Conservation (phyloP, 2,329 filamentous ascomycete genomes). For the Fusarium humuli region DNA sequence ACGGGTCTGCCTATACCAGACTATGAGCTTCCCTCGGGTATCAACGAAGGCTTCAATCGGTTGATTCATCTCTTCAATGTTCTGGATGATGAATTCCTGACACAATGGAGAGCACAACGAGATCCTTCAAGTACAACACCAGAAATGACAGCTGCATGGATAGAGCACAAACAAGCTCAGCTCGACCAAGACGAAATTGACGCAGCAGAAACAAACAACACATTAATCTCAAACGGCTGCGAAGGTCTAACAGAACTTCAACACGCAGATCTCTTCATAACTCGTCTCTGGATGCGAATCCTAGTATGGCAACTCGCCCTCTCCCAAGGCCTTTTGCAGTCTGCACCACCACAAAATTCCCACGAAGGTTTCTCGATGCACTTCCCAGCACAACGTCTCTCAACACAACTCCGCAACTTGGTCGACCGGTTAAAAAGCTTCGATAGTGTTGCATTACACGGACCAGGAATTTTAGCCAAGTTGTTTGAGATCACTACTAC, state of each 20-base stretch:
- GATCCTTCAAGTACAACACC: constrained; percentile 26
- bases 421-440: constrained; percentile 51
- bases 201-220: constrained; percentile 45
- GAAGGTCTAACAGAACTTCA: constrained; percentile 53
- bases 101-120: constrained; percentile 52
- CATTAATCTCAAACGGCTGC: constrained; percentile 40
- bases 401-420: constrained; percentile 53
- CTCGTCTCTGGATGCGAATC: constrained; percentile 56
- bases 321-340: constrained; percentile 53
- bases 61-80: constrained; percentile 53
- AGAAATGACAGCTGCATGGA: constrained; percentile 53
- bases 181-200: constrained; percentile 54
- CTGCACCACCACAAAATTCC: constrained; percentile 46
- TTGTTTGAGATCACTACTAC: constrained; percentile 71
- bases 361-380: constrained; percentile 56
- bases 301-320: constrained; percentile 57
- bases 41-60: constrained; percentile 54
- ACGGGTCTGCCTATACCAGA: constrained; percentile 48
- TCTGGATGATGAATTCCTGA: constrained; percentile 54
- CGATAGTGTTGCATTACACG: constrained; percentile 65
- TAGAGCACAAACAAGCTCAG: constrained; percentile 55
- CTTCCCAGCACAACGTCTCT: constrained; percentile 54
- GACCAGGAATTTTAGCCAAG: constrained; percentile 68
- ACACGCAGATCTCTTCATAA: constrained; percentile 55
- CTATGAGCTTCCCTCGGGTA: constrained; percentile 47